Base-by-base conservation (phyloP, 2,329 filamentous ascomycete species). In the Calonectria pauciramosa region DNA sequence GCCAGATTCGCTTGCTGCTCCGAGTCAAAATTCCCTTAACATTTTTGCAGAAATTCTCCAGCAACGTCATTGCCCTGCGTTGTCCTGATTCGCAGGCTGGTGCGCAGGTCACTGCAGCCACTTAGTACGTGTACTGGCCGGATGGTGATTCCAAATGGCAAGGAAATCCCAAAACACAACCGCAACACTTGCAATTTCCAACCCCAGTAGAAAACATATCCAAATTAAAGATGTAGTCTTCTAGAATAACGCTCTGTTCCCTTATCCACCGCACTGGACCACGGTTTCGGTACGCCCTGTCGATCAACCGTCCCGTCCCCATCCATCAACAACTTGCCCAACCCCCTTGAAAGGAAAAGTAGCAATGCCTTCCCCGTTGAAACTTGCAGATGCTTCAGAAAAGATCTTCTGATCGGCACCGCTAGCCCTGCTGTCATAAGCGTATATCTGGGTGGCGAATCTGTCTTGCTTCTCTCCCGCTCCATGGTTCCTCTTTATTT, bases 261-360 rank as follows among this genome's bases (percentile, higher is more conserved):
- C 52, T 36, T 18, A 11, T 51, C 56, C 14, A 28, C 47, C 47
- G 47, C 38, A 36, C 18, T 16, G 20, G n/a, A 49, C 51, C 63
- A 26, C 41, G 44, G 70, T 28, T 51, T 63, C 64, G 32, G 70
- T 41, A 65, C 11, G 64, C 64, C 70, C 70, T 72, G 70, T 72
- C 70, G 70, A 72, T 68, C 70, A 52, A 47, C 41, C 44, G 34
- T 26, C 63, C 47, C 41, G 23, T 59, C 70, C 41, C 51, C 54
- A 34, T 60, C 32, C 70, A 44, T 41, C 41, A 64, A 41, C 34
- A 28, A 41, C 34, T 26, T 23, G 28, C 34, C 32, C 26, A 28
- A 20, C 32, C 47, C 8, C 47, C 26, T n/a, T 63, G 36, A 32
- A 30, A 30, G 26, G 13, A 20, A 64, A 64, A 44, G 34, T 30